Conservation (phyloP, 1,284 basidiomycete species). For the Singerocomus inundabilis region DNA sequence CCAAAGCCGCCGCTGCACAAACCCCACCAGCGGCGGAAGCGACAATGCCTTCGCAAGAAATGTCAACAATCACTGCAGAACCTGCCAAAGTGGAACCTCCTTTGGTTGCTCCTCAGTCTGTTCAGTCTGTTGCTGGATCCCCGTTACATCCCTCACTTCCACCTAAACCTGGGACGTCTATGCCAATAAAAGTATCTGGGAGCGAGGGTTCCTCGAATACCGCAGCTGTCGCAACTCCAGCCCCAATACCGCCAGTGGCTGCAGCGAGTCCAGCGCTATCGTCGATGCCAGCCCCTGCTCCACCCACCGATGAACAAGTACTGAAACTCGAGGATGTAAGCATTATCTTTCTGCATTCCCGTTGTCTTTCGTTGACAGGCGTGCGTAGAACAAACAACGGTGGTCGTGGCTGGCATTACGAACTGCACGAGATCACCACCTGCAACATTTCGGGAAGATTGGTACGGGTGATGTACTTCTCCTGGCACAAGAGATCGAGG, state of each 20-base stretch:
- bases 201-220: slow-evolving; percentile 20
- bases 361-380: slow-evolving; percentile 8
- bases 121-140: slow-evolving; percentile 31
- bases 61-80: slow-evolving; percentile 21
- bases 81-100: slow-evolving; percentile 24
- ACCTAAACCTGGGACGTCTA: slow-evolving; percentile 41
- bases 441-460: slow-evolving; percentile 73
- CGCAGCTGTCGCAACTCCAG: slow-evolving; percentile 3
- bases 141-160: slow-evolving; percentile 68
- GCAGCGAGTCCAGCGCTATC: slow-evolving; percentile 16
- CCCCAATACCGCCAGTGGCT: slow-evolving; percentile 14
- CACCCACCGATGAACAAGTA: slow-evolving; percentile 51
- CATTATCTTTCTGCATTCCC: background rate
- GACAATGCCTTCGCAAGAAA: slow-evolving; percentile 25
- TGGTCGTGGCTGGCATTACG: slow-evolving; percentile 79
- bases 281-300: slow-evolving; percentile 20
- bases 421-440: slow-evolving; percentile 64
- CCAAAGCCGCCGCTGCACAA: slow-evolving; percentile 37
- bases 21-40: slow-evolving; percentile 15
- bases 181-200: slow-evolving; percentile 35
- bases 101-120: slow-evolving; percentile 2
- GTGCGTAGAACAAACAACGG: slow-evolving; percentile 63
- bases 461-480: slow-evolving; percentile 70
- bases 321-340: slow-evolving; percentile 60
- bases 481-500: slow-evolving; percentile 69